Evolutionary conservation across 164 flowering plant species (phyloP).

Genomic region (Nymphaea colorata): DNA sequence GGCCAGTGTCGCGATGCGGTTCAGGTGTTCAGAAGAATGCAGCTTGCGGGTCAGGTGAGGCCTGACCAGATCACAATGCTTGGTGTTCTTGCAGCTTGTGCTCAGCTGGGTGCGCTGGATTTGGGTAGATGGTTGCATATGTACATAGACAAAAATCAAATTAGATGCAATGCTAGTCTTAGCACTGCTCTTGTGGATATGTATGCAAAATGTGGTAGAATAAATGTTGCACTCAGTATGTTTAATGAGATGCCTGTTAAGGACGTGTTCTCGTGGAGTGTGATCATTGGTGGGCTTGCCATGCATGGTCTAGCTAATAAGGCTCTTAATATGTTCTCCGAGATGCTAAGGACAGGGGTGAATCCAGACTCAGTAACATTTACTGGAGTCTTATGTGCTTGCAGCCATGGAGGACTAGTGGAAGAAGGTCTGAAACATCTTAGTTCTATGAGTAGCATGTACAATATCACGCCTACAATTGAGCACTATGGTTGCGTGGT

Average conservation of each 20-base stretch:
- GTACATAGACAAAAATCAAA: constrained; percentile 12
- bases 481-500: constrained; percentile 16
- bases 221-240: constrained; percentile 11
- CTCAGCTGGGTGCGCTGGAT: constrained; percentile 18
- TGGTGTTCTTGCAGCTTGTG: constrained; percentile 17
- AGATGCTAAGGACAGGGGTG: constrained; percentile 11
- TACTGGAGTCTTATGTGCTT: constrained; percentile 13
- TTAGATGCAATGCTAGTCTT: constrained; percentile 6
- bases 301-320: constrained; percentile 14
- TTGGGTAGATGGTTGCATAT: constrained; percentile 22
- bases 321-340: constrained; percentile 12
- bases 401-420: constrained; percentile 20
- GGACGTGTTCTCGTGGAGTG: constrained; percentile 21
- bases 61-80: constrained; percentile 21
- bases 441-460: constrained; percentile 3
- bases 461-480: constrained; percentile 8
- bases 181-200: constrained; percentile 18
- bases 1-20: constrained; percentile 12
- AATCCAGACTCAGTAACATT: constrained; percentile 18
- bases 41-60: constrained; percentile 4
- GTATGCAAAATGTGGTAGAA: constrained; percentile 21
- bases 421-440: constrained; percentile 12
- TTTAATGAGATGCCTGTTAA: constrained; percentile 8
- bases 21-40: constrained; percentile 14
- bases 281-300: constrained; percentile 22